Evolutionary conservation across 352 stramenopile species (phyloP).

Genomic region (Porosira glacialis): DNA sequence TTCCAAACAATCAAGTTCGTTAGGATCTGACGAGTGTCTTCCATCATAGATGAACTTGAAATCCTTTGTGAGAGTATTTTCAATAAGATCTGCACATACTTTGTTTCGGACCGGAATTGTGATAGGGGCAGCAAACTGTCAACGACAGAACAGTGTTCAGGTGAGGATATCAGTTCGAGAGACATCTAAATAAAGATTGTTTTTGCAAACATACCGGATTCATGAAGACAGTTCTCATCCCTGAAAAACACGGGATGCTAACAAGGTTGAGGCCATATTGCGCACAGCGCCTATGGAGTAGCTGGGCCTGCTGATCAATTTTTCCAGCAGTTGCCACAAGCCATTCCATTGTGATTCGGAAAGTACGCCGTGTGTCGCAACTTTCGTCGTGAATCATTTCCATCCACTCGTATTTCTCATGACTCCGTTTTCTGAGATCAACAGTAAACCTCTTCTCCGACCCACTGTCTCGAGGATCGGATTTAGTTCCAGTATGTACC

Average conservation of each 20-base stretch:
- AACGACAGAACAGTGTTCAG: constrained; percentile 10
- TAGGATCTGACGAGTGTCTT: constrained; percentile 63
- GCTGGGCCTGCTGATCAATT: constrained; percentile 76
- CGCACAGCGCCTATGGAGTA: constrained; percentile 68
- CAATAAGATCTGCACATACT: constrained; percentile 51
- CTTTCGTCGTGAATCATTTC: constrained; percentile 70
- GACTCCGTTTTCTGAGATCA: constrained; percentile 57
- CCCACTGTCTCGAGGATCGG: constrained; percentile 23
- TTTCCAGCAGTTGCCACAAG: constrained; percentile 75
- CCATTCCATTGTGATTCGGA: constrained; percentile 81
- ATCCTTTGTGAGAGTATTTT: constrained; percentile 48
- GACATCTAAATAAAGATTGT: background rate
- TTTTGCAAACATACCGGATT: constrained; percentile 58
- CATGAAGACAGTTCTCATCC: constrained; percentile 67
- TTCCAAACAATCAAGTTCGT: constrained; percentile 67
- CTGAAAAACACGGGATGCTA: constrained; percentile 63
- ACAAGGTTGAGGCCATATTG: constrained; percentile 78
- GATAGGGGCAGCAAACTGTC: constrained; percentile 63
- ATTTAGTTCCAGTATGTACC: constrained; percentile 45
- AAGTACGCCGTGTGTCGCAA: constrained; percentile 73
- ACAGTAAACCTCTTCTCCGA: constrained; percentile 59
- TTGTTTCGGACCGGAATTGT: constrained; percentile 56
- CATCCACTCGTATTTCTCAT: constrained; percentile 79
- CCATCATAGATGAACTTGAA: constrained; percentile 80
- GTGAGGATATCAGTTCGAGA: background rate